A percentile compares a stretch with the other conserved stretches of the same genome.
These are phyloP conservation scores for Hypoxylon sp. DNA, from an alignment of 2,329 filamentous ascomycete genomes.

Conservation along the genomic window DNA sequence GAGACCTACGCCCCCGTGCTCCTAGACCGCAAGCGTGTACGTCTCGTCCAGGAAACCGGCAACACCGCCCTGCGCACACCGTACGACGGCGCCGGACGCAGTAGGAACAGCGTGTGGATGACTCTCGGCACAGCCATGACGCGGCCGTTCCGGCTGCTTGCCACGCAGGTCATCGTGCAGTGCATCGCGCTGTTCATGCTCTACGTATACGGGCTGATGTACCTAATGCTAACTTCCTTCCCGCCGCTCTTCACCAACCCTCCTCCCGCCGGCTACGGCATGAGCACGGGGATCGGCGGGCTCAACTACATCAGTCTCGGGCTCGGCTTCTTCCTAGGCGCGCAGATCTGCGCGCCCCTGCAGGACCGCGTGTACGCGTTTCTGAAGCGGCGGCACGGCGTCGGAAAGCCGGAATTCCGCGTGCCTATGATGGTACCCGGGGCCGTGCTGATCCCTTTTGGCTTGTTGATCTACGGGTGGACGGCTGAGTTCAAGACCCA, in stretches of 20 bases:
- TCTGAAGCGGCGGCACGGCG: constrained; percentile 59
- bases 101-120: constrained; percentile 48
- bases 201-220: constrained; percentile 69
- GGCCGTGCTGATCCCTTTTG: constrained; percentile 59
- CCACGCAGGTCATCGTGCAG: constrained; percentile 67
- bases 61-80: constrained; percentile 65
- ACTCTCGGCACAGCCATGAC: constrained; percentile 59
- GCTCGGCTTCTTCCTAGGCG: constrained; percentile 57
- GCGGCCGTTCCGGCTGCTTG: constrained; percentile 66
- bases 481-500: constrained; percentile 59
- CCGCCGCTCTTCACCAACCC: constrained; percentile 60
- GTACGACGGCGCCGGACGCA: constrained; percentile 62
- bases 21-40: constrained; percentile 69
- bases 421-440: constrained; percentile 61
- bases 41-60: constrained; percentile 70
- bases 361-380: constrained; percentile 63
- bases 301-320: constrained; percentile 58
- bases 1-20: constrained; percentile 78
- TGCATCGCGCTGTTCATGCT: constrained; percentile 66
- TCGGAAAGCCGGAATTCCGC: constrained; percentile 60
- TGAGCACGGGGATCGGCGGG: constrained; percentile 54
- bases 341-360: constrained; percentile 59
- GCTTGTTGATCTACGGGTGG: constrained; percentile 64
- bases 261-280: constrained; percentile 52
- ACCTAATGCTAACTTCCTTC: constrained; percentile 65